Percentiles rank a stretch among this genome's conserved stretches.
Conservation (phyloP, 257 asterid species). For the Scutellaria galericulata region DNA sequence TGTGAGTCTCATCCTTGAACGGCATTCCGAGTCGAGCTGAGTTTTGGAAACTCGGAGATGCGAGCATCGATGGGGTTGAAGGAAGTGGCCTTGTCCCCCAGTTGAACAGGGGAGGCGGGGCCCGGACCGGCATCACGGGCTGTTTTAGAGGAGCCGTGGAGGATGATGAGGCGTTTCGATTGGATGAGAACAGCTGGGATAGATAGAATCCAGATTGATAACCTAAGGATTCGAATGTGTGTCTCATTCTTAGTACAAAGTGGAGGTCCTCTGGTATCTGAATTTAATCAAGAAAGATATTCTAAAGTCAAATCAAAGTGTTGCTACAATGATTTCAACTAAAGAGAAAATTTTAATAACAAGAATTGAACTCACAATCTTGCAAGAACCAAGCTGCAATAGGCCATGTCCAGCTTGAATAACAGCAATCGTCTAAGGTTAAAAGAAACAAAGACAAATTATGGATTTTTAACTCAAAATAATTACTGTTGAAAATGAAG, state of each 20-base stretch:
- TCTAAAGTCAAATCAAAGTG: constrained; percentile 27
- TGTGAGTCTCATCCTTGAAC: constrained; percentile 74
- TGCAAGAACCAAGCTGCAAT: constrained; percentile 96
- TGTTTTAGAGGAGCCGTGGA: constrained; percentile 65
- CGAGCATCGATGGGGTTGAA: constrained; percentile 47
- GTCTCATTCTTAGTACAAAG: constrained; percentile 97
- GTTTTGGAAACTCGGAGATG: constrained; percentile 64
- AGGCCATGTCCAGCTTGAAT: constrained; percentile 99
- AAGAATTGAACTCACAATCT: constrained; percentile 70
- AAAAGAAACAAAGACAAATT: background rate
- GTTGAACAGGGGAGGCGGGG: constrained; percentile 74
- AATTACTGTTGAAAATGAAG: constrained; percentile 2
- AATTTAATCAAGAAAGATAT: constrained; percentile 8
- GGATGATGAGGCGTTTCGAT: constrained; percentile 60
- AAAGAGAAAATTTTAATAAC: background rate
- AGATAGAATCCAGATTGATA: constrained; percentile 93
- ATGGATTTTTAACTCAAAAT: background rate
- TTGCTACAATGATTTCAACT: background rate
- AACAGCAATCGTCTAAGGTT: constrained; percentile 90
- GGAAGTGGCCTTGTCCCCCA: constrained; percentile 83
- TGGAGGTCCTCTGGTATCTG: constrained; percentile 97
- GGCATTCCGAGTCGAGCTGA: constrained; percentile 56
- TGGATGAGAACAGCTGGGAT: constrained; percentile 91
- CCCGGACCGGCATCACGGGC: constrained; percentile 56
- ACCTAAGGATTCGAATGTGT: constrained; percentile 89